Percentiles rank a stretch among this genome's conserved stretches.
phyloP scores from a whole-genome alignment of 1,284 basidiomycete species.

The Tilletia setariae region DNA sequence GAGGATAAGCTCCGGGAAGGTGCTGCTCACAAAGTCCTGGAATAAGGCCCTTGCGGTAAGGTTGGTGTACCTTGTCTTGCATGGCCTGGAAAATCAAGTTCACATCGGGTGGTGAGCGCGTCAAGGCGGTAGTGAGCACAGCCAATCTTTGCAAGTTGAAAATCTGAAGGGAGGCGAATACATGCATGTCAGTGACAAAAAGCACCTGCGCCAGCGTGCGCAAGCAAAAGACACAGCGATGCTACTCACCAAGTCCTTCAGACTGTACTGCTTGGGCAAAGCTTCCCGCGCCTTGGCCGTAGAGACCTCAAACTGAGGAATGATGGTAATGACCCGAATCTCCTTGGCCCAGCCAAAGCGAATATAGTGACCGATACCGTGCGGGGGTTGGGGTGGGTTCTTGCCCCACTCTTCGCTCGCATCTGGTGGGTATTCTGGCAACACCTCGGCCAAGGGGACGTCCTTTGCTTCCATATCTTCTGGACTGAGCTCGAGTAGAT shows the following conservation, averaged over 20 bases:
- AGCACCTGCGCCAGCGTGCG: neutral
- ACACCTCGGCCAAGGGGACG: conserved; percentile 90
- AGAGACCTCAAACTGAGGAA: conserved; percentile 92
- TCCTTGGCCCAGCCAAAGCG: conserved; percentile 80
- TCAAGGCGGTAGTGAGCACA: conserved; percentile 93
- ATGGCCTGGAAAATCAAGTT: conserved; percentile 97
- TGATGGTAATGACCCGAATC: conserved; percentile 91
- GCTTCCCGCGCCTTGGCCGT: conserved; percentile 91
- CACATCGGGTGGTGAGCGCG: conserved; percentile 82
- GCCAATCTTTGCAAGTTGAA: conserved; percentile 97
- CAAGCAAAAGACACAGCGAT: neutral
- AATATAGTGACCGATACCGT: conserved; percentile 90
- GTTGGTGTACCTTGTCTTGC: conserved; percentile 98
- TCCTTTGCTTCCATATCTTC: conserved; percentile 66
- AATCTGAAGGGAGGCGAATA: conserved; percentile 62
- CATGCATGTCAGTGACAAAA: conserved; percentile 15
- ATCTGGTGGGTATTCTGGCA: conserved; percentile 92
- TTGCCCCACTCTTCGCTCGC: conserved; percentile 86
- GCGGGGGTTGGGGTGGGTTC: conserved; percentile 80
- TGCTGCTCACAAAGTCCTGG: conserved; percentile 63
- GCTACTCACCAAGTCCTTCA: conserved; percentile 79
- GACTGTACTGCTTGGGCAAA: conserved; percentile 75
- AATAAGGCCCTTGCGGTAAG: conserved; percentile 85
- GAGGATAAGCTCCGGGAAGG: neutral
- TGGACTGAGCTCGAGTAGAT: conserved; percentile 74